Evolutionary conservation across 768 basidiomycete genomes (phyloP).

Genomic region (Phlebiopsis gigantea): DNA sequence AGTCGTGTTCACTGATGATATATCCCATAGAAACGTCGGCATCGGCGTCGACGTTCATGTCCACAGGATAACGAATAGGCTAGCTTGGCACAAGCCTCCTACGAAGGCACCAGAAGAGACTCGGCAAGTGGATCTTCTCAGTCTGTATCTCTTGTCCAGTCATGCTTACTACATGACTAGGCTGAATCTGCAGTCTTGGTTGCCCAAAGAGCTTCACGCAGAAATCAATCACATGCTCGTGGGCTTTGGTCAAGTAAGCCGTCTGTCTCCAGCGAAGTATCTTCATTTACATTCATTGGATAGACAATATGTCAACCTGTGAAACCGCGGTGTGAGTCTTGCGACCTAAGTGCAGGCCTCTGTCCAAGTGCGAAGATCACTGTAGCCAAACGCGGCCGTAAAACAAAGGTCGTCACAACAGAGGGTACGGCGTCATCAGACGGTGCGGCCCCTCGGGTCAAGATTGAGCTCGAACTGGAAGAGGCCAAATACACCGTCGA

Average conservation of each 20-base stretch:
- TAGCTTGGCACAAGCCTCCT: slow-evolving; percentile 86
- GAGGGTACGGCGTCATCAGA: not conserved
- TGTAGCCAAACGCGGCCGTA: slow-evolving; percentile 7
- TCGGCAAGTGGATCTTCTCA: slow-evolving; percentile 37
- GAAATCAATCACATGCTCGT: slow-evolving; percentile 81
- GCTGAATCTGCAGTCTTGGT: slow-evolving; percentile 78
- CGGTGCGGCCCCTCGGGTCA: slow-evolving; percentile 30
- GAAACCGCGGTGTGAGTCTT: slow-evolving; percentile 59
- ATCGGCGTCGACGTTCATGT: slow-evolving; percentile 98
- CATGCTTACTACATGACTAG: slow-evolving; percentile 30
- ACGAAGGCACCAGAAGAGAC: slow-evolving; percentile 90
- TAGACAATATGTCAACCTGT: slow-evolving; percentile 67
- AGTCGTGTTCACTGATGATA: not conserved
- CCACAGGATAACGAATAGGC: slow-evolving; percentile 87
- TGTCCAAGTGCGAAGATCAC: slow-evolving; percentile 61
- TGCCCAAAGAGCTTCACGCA: slow-evolving; percentile 63
- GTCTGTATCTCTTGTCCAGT: too few relatives aligned
- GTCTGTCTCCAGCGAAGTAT: not conserved
- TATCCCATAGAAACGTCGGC: slow-evolving; percentile 60
- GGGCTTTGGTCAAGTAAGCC: slow-evolving; percentile 74
- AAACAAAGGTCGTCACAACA: slow-evolving; percentile 14
- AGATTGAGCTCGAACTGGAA: slow-evolving; percentile 33
- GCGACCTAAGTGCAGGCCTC: slow-evolving; percentile 51
- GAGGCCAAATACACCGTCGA: not conserved
- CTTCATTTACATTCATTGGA: not conserved